phyloP scores from a whole-genome alignment of 2,329 filamentous ascomycete species.

The Lithohypha guttulata region DNA sequence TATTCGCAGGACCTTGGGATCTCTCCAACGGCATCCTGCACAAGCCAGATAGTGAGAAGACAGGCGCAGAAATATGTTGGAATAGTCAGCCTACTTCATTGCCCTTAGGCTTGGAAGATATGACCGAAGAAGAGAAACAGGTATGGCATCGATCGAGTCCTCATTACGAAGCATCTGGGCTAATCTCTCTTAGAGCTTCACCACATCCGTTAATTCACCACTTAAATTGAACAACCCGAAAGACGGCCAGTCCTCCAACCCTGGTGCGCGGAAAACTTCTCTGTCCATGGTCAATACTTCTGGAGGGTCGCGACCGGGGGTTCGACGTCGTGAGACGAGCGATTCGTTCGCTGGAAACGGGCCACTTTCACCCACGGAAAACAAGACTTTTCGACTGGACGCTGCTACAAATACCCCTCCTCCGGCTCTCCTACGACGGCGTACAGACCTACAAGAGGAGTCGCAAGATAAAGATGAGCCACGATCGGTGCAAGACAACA shows the following conservation, averaged over 20 bases:
- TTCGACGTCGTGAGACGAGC: conserved; percentile 76
- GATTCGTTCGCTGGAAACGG: conserved; percentile 47
- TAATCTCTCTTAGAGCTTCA: conserved; percentile 53
- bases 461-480: conserved; percentile 41
- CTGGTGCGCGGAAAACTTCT: conserved; percentile 60
- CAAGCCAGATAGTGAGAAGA: conserved; percentile 72
- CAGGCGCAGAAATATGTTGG: conserved; percentile 90
- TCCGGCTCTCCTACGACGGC: conserved; percentile 48
- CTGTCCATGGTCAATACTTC: conserved; percentile 69
- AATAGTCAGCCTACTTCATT: conserved; percentile 58
- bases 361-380: conserved; percentile 38
- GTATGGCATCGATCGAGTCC: too few relatives aligned
- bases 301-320: conserved; percentile 59
- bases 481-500: conserved; percentile 29
- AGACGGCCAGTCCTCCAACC: conserved; percentile 44
- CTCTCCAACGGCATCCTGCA: conserved; percentile 46
- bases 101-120: conserved; percentile 62
- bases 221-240: conserved; percentile 65
- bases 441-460: conserved; percentile 51
- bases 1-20: conserved; percentile 71
- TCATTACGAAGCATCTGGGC: conserved; percentile 13
- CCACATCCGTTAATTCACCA: conserved; percentile 82
- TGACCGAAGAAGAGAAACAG: conserved; percentile 59
- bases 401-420: conserved; percentile 49
- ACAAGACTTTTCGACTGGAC: conserved; percentile 38